Evolutionary conservation across 2,329 filamentous ascomycete genomes (phyloP).

Genomic region (Simplicillium sp.): DNA sequence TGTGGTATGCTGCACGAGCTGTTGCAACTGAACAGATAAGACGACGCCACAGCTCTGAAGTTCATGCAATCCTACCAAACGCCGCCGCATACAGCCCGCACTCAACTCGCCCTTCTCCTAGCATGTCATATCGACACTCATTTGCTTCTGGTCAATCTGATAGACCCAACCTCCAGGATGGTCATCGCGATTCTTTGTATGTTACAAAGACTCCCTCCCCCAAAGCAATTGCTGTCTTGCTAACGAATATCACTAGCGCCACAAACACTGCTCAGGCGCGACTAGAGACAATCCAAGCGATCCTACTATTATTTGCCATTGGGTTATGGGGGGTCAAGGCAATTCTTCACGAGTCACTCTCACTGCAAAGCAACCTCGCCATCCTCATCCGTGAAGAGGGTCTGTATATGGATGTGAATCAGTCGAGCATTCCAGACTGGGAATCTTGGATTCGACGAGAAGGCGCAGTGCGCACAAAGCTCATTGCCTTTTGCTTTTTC

Average conservation of each 20-base stretch:
- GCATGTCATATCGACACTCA: slow-evolving; percentile 46
- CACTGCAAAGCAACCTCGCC: slow-evolving; percentile 47
- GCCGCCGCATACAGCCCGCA: slow-evolving; percentile 50
- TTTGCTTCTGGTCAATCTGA: slow-evolving; percentile 50
- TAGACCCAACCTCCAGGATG: slow-evolving; percentile 46
- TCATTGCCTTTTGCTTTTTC: slow-evolving; percentile 53
- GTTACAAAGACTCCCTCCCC: slow-evolving; percentile 13
- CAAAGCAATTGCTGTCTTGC: background rate
- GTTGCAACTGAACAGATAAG: slow-evolving; percentile 50
- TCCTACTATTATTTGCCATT: slow-evolving; percentile 50
- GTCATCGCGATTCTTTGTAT: slow-evolving; percentile 50
- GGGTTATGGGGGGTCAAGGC: slow-evolving; percentile 53
- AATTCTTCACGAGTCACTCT: slow-evolving; percentile 50
- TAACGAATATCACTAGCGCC: slow-evolving; percentile 26
- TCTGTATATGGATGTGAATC: slow-evolving; percentile 36
- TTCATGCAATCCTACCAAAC: slow-evolving; percentile 46
- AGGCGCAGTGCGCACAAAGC: slow-evolving; percentile 46
- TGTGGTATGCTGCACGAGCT: slow-evolving; percentile 53
- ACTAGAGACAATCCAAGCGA: slow-evolving; percentile 56
- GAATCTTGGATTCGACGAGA: slow-evolving; percentile 51
- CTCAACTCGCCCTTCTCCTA: slow-evolving; percentile 49
- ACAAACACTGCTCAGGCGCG: slow-evolving; percentile 49
- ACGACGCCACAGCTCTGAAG: slow-evolving; percentile 44
- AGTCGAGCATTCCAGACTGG: slow-evolving; percentile 40
- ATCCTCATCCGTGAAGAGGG: slow-evolving; percentile 51